Evolutionary conservation across 345 rosid genomes (phyloP).

Genomic region (Sisymbrium altissimum): DNA sequence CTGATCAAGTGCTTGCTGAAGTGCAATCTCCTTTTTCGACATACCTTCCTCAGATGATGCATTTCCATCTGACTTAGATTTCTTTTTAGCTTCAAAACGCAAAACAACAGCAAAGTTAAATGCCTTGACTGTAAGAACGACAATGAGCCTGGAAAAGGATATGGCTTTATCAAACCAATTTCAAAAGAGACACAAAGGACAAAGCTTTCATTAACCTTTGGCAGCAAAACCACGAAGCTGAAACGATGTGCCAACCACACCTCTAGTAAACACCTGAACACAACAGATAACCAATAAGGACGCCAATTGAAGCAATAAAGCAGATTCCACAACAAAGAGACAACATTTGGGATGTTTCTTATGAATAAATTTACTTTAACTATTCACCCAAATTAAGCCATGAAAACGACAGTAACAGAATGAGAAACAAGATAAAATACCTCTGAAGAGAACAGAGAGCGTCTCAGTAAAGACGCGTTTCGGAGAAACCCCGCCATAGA

Average conservation of each 20-base stretch:
- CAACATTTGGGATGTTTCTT: not conserved
- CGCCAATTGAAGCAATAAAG: not conserved
- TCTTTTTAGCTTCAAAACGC: constrained; percentile 55
- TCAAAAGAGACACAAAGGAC: constrained; percentile 7
- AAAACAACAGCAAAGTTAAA: constrained; percentile 8
- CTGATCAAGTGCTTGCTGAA: constrained; percentile 87
- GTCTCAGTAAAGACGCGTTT: constrained; percentile 41
- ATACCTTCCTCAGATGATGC: constrained; percentile 65
- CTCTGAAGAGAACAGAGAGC: constrained; percentile 41
- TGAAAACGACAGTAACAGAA: constrained; percentile 15
- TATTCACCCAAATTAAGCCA: no score
- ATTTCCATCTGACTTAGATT: constrained; percentile 68
- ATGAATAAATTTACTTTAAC: not conserved
- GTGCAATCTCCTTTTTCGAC: constrained; percentile 83
- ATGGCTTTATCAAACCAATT: not conserved
- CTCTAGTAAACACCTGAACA: constrained; percentile 50
- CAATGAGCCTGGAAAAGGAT: not conserved
- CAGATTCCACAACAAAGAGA: not conserved
- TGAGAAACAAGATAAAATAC: constrained; percentile 27
- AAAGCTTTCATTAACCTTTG: constrained; percentile 47
- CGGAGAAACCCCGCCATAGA: constrained; percentile 65
- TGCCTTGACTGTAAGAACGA: not conserved
- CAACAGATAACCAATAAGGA: not conserved
- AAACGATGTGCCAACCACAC: constrained; percentile 45
- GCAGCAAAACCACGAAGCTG: constrained; percentile 55